phyloP scores from a whole-genome alignment of 331 rosid species.

The Dryas integrifolia region DNA sequence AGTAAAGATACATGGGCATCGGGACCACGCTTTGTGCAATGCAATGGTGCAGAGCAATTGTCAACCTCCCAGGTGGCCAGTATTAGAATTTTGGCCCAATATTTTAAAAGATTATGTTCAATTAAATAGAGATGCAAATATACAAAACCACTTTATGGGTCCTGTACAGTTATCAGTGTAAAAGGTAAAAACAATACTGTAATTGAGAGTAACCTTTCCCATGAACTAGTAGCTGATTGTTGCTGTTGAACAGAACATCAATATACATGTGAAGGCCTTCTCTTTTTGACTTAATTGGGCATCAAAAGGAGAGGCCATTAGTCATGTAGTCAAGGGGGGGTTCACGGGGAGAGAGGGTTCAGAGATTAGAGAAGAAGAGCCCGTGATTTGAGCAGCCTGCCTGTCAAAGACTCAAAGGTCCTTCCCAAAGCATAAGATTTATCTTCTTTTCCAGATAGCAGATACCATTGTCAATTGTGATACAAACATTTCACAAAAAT shows the following conservation, averaged over 20 bases:
- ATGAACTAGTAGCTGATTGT: constrained; percentile 9
- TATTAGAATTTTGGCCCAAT: too few relatives aligned
- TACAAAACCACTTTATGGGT: too few relatives aligned
- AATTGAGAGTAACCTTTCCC: not conserved
- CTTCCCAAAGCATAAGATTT: constrained; percentile 1
- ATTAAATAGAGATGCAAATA: too few relatives aligned
- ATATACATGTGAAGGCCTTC: constrained; percentile 45
- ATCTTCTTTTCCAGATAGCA: constrained; percentile 8
- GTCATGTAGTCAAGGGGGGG: constrained; percentile 15
- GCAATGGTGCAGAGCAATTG: too few relatives aligned
- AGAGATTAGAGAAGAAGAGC: constrained; percentile 30
- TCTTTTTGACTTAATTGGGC: constrained; percentile 46
- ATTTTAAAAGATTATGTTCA: too few relatives aligned
- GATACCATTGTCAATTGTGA: not conserved
- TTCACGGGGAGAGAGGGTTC: constrained; percentile 41
- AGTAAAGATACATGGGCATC: too few relatives aligned
- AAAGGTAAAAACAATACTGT: not conserved
- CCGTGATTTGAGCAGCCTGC: constrained; percentile 44
- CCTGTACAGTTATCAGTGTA: too few relatives aligned
- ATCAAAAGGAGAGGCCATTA: constrained; percentile 33
- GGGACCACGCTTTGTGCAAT: too few relatives aligned
- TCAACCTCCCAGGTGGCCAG: too few relatives aligned
- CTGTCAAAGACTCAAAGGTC: not conserved
- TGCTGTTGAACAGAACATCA: constrained; percentile 14
- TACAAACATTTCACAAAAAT: not conserved